These are phyloP conservation scores for Lasiodiplodia sp. DNA, from an alignment of 2,329 filamentous ascomycete species.

Conservation along the genomic window DNA sequence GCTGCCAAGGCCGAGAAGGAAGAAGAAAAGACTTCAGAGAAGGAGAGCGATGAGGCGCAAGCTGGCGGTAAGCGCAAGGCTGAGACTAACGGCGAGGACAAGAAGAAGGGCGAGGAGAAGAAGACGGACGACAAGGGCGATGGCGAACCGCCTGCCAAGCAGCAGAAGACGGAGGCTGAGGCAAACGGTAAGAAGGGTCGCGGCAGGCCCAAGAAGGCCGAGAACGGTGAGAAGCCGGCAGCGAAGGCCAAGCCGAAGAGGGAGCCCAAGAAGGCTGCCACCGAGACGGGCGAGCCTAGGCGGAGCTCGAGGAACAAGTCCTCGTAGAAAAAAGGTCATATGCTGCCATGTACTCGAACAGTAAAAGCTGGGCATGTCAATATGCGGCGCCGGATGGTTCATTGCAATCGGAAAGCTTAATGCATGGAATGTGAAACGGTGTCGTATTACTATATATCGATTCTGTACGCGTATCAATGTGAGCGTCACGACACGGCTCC, in stretches of 20 bases:
- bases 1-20: constrained; percentile 42
- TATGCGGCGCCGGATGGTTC: constrained; percentile 23
- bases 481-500: background rate
- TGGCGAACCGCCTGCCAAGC: constrained; percentile 40
- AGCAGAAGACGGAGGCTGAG: constrained; percentile 43
- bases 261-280: constrained; percentile 58
- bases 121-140: constrained; percentile 36
- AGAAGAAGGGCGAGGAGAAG: constrained; percentile 37
- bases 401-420: constrained; percentile 22
- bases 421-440: constrained; percentile 26
- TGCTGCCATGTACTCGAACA: constrained; percentile 9
- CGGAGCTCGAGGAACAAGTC: constrained; percentile 52
- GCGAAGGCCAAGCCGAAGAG: constrained; percentile 47
- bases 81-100: constrained; percentile 38
- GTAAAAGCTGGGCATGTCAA: constrained; percentile 26
- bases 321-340: background rate
- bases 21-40: constrained; percentile 32
- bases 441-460: constrained; percentile 27
- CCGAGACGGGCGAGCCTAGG: constrained; percentile 56
- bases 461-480: background rate
- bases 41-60: constrained; percentile 39
- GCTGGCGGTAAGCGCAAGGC: constrained; percentile 46
- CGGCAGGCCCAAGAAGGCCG: constrained; percentile 44
- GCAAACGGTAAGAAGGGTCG: constrained; percentile 38
- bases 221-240: constrained; percentile 40